Evolutionary conservation across 139 green algal genomes (phyloP).

Genomic region (Deuterostichococcus epilithicus): DNA sequence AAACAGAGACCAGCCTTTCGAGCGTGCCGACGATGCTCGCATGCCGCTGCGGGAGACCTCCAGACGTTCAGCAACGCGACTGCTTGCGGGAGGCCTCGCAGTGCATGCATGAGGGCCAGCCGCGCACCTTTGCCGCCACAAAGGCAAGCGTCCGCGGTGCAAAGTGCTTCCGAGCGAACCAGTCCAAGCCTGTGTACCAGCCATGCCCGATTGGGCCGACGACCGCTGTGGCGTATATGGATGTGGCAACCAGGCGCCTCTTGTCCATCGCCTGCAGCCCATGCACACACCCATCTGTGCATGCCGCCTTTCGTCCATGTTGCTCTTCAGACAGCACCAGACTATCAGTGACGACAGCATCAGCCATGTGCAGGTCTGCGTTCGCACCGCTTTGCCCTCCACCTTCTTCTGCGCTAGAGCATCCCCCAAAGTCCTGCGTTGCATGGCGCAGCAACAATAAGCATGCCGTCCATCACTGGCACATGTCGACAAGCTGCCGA

Average conservation of each 20-base stretch:
- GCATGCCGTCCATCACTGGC: background rate
- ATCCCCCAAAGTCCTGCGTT: constrained; percentile 26
- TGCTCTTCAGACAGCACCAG: background rate
- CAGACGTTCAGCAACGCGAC: too few relatives aligned
- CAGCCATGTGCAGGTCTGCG: too few relatives aligned
- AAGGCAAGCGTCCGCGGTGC: background rate
- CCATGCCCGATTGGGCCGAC: background rate
- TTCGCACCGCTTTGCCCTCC: background rate
- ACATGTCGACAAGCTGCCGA: background rate
- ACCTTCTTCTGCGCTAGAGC: constrained; percentile 20
- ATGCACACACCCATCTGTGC: too few relatives aligned
- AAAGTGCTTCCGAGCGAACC: background rate
- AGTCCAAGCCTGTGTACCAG: background rate
- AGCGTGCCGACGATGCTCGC: too few relatives aligned
- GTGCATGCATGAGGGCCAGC: background rate
- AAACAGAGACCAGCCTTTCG: too few relatives aligned
- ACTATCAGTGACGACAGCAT: too few relatives aligned
- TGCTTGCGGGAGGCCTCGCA: too few relatives aligned
- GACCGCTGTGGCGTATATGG: background rate
- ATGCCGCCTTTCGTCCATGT: too few relatives aligned
- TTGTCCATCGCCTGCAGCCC: background rate
- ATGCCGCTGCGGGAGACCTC: too few relatives aligned
- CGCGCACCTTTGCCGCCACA: background rate
- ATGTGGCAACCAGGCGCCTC: background rate
- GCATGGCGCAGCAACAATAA: background rate